These are phyloP conservation scores for Potentilla sterilis DNA, from an alignment of 306 rosid species.

Conservation along the genomic window DNA sequence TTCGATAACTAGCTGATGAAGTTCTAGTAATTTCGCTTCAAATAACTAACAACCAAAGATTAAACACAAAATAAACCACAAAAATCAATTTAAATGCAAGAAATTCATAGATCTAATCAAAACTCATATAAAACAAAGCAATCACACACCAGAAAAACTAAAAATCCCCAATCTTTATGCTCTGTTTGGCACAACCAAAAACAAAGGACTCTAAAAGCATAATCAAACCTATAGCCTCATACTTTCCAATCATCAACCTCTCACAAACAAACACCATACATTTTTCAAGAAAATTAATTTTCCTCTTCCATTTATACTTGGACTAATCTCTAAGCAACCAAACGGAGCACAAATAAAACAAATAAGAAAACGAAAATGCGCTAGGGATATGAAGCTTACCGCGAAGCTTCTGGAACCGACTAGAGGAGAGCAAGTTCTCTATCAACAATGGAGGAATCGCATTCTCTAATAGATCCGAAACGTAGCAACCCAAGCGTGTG, in stretches of 20 bases:
- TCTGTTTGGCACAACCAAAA: constrained; percentile 26
- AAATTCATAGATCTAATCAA: constrained; percentile 24
- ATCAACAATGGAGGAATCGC: constrained; percentile 29
- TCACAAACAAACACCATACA: constrained; percentile 3
- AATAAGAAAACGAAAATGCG: constrained; percentile 7
- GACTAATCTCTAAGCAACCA: constrained; percentile 6
- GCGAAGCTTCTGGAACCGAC: constrained; percentile 11
- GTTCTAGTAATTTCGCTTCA: not conserved
- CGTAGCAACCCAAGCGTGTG: constrained; percentile 27
- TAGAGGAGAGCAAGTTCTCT: constrained; percentile 16
- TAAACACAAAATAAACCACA: not conserved
- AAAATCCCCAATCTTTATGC: constrained; percentile 13
- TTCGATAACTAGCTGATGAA: not conserved
- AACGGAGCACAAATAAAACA: constrained; percentile 2
- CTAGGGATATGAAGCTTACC: not conserved
- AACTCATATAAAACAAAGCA: not conserved
- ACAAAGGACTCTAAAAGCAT: not conserved
- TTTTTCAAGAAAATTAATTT: not conserved
- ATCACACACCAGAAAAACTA: not conserved
- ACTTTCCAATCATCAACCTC: constrained; percentile 14
- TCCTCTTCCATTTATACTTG: not conserved
- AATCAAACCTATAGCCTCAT: not conserved
- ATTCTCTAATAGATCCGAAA: constrained; percentile 44
- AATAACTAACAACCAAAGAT: not conserved
- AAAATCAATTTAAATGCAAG: not conserved